These are phyloP conservation scores for Rhododendron mucronatum DNA, from an alignment of 148 eudicot species.

Conservation along the genomic window DNA sequence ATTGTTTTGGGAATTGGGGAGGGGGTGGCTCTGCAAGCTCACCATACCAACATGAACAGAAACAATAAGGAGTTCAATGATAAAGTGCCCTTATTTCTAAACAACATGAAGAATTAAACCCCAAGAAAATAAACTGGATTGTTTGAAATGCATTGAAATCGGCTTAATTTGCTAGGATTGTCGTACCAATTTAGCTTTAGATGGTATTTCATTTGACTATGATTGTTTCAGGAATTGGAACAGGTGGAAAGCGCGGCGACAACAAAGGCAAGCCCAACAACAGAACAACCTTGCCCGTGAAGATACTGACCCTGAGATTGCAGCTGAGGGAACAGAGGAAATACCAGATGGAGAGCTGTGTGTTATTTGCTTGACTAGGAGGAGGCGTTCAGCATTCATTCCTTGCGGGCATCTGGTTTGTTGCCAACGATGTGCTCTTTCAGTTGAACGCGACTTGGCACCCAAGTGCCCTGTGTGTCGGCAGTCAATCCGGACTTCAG, in stretches of 20 bases:
- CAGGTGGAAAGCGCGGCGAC: constrained; percentile 61
- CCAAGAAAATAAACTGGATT: neutral
- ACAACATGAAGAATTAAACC: neutral
- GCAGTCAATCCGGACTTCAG: constrained; percentile 52
- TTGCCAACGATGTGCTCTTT: constrained; percentile 63
- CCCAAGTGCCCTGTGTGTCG: constrained; percentile 88
- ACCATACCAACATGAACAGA: neutral
- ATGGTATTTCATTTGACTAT: neutral
- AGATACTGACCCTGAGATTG: constrained; percentile 17
- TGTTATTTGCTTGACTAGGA: constrained; percentile 60
- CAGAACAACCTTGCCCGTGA: constrained; percentile 19
- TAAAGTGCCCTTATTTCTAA: neutral
- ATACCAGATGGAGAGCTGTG: constrained; percentile 72
- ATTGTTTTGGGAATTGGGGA: neutral
- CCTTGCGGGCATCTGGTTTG: constrained; percentile 96
- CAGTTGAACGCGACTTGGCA: constrained; percentile 49
- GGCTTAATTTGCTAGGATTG: neutral
- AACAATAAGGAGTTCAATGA: neutral
- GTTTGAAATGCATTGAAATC: neutral
- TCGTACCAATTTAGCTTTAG: neutral
- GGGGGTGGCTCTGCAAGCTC: neutral
- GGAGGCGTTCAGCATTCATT: constrained; percentile 73
- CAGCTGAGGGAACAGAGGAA: constrained; percentile 51
- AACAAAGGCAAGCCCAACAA: constrained; percentile 41
- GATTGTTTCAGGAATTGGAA: constrained; percentile 57